These are phyloP conservation scores for Typha latifolia DNA, from an alignment of 176 grass and related monocot species.

Conservation along the genomic window DNA sequence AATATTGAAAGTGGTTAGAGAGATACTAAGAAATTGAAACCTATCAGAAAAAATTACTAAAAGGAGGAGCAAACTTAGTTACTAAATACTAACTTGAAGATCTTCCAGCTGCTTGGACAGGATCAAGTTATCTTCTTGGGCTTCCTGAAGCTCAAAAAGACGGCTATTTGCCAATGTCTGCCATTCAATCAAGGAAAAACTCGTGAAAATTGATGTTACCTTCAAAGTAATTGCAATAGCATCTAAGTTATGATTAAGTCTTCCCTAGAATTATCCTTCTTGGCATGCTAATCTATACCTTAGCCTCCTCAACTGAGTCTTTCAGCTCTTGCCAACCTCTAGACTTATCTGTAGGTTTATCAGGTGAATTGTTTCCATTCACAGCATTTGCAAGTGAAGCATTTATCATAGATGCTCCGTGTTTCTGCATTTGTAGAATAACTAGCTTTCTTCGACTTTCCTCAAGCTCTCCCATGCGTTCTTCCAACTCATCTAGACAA, in stretches of 20 bases:
- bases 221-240: not conserved
- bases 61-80: not conserved
- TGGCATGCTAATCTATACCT: conserved; percentile 32
- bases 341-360: conserved; percentile 58
- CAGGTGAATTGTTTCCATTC: conserved; percentile 56
- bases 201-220: not conserved
- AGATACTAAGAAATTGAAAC: not conserved
- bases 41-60: not conserved
- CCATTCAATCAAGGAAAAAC: conserved; percentile 33
- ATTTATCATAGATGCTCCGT: conserved; percentile 55
- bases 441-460: conserved; percentile 86
- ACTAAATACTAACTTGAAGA: conserved; percentile 52
- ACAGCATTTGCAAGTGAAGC: conserved; percentile 35
- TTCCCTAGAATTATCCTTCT: not conserved
- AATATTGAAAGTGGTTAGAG: conserved; percentile 11
- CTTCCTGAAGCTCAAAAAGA: conserved; percentile 88
- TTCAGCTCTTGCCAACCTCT: conserved; percentile 74
- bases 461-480: conserved; percentile 87
- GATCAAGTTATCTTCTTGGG: conserved; percentile 89
- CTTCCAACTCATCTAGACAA: conserved; percentile 66
- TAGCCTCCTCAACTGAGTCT: conserved; percentile 80
- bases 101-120: conserved; percentile 84
- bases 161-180: conserved; percentile 70
- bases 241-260: not conserved
- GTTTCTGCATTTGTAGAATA: conserved; percentile 79